These are phyloP conservation scores for Pilatotrama ljubarskyi DNA, from an alignment of 768 basidiomycete species.

Conservation along the genomic window DNA sequence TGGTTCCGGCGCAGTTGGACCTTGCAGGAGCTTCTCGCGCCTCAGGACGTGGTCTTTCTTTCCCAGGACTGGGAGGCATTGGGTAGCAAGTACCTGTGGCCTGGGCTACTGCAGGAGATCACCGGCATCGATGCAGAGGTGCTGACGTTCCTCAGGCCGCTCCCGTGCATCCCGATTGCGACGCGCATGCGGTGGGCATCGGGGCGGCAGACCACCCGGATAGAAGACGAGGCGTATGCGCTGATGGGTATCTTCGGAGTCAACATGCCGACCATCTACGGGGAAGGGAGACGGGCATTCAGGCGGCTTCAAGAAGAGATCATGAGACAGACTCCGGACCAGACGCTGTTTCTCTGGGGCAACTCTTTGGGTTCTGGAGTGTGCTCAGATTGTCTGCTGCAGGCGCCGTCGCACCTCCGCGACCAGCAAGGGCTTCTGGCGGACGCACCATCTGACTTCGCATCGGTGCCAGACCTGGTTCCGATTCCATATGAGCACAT, in stretches of 20 bases:
- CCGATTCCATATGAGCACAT: slow-evolving; percentile 2
- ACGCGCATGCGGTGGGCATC: slow-evolving; percentile 4
- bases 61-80: not conserved
- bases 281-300: not conserved
- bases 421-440: not conserved
- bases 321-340: slow-evolving; percentile 2
- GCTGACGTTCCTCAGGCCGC: not conserved
- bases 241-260: not conserved
- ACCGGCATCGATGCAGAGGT: slow-evolving; percentile 5
- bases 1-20: slow-evolving; percentile 10
- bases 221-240: slow-evolving; percentile 6
- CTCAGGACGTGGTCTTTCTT: not conserved
- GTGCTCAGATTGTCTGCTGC: not conserved
- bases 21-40: slow-evolving; percentile 7
- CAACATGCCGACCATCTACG: not conserved
- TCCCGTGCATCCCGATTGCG: not conserved
- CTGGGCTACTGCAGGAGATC: not conserved
- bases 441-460: not conserved
- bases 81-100: slow-evolving; percentile 1
- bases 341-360: not conserved
- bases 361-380: not conserved
- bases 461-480: not conserved
- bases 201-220: not conserved
- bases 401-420: not conserved
- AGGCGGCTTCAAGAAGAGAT: not conserved